phyloP scores from a whole-genome alignment of 108 stramenopile genomes.

The Cyclotella choctawhatcheeana region DNA sequence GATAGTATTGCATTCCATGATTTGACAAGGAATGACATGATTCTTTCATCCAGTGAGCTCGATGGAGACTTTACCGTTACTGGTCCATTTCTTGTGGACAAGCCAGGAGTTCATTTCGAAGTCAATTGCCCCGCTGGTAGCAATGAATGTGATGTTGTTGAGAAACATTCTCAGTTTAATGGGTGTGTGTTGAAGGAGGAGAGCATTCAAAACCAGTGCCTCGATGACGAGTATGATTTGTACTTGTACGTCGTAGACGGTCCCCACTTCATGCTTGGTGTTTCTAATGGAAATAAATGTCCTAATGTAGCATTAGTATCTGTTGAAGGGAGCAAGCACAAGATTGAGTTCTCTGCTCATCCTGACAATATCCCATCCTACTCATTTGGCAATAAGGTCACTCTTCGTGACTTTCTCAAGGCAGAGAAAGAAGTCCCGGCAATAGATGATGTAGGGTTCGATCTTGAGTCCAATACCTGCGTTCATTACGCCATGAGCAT shows the following conservation, averaged over 20 bases:
- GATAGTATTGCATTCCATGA: too few species aligned
- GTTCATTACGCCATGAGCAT: not conserved
- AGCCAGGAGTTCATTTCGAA: too few species aligned
- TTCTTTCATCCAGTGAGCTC: too few species aligned
- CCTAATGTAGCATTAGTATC: not conserved
- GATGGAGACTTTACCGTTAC: too few species aligned
- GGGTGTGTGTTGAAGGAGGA: constrained; percentile 4
- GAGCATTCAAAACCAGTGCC: not conserved
- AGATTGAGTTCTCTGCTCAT: not conserved
- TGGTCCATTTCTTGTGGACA: too few species aligned
- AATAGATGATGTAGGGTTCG: not conserved
- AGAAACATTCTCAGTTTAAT: too few species aligned
- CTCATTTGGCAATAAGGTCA: not conserved
- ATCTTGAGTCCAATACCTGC: not conserved
- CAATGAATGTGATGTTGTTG: too few species aligned
- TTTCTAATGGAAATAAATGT: not conserved
- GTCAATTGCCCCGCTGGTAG: too few species aligned
- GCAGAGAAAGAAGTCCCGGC: not conserved
- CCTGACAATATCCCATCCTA: not conserved
- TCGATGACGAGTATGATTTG: not conserved
- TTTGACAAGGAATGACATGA: too few species aligned
- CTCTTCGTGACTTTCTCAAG: not conserved
- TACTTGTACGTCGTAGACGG: not conserved
- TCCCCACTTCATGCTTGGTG: not conserved
- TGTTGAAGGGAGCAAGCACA: not conserved